phyloP scores from a whole-genome alignment of 257 asterid species.

The Solanum bulbocastanum region DNA sequence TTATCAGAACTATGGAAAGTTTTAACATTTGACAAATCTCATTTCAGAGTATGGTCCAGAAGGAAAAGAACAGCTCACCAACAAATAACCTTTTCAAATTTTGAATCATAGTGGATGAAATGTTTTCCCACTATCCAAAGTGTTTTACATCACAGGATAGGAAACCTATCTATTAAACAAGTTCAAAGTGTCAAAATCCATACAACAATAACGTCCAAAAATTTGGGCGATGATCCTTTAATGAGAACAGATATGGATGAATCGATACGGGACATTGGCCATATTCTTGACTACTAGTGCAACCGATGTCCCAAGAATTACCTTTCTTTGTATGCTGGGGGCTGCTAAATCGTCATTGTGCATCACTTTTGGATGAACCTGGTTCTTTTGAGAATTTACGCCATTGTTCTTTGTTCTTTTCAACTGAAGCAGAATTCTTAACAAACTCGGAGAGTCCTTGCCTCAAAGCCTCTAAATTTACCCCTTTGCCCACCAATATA shows the following conservation, averaged over 20 bases:
- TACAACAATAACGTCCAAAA: not conserved
- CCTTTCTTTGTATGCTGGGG: not conserved
- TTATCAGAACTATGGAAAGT: not conserved
- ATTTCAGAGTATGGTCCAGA: not conserved
- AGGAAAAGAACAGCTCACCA: not conserved
- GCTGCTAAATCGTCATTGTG: not conserved
- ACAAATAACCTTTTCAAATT: not conserved
- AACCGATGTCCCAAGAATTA: not conserved
- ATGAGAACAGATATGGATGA: not conserved
- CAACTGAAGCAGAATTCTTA: slow-evolving; percentile 26
- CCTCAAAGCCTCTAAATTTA: slow-evolving; percentile 52
- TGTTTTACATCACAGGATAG: not conserved
- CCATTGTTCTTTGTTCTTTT: slow-evolving; percentile 33
- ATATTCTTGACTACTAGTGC: not conserved
- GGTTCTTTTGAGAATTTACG: slow-evolving; percentile 22
- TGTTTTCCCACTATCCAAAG: not conserved
- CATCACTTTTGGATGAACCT: slow-evolving; percentile 13
- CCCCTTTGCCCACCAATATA: slow-evolving; percentile 62
- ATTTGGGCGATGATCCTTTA: not conserved
- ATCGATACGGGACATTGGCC: not conserved
- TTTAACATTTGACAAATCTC: not conserved
- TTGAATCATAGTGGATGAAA: not conserved
- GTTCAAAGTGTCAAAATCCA: not conserved
- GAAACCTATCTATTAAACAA: not conserved
- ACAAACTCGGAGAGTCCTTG: slow-evolving; percentile 53